Evolutionary conservation across 208 protist genomes (phyloP), one percentile per base, ranked within the genome.

Genomic region (Acanthamoeba quina): DNA sequence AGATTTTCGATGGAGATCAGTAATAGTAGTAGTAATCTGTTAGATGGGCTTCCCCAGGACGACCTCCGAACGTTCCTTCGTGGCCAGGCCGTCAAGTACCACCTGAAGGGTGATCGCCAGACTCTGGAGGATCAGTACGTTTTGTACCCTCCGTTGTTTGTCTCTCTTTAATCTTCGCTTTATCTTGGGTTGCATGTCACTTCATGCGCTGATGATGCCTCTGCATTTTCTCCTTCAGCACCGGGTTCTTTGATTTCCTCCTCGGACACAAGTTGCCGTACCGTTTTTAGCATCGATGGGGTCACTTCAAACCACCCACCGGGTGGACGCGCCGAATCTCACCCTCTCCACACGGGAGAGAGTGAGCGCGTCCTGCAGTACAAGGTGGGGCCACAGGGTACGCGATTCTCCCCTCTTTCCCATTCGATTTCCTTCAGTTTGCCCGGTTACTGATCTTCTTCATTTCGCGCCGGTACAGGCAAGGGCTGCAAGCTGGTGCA

Each of bases 401-500:
- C 24, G 34, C 54, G 5, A 31, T 88, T 26, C 31, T 88, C 52
- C 5, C 56, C 11, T 90, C 17, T 85, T 31, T 7, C 37, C 37
- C 37, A 41, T 26, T 21, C 31, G 19, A 56, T 34, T 44, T 29
- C 44, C 37, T 41, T 34, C n/a, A 24, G 24, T 85, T 49, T 60
- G 21, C 26, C n/a, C 41, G 37, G 31, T 90, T 66, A 90, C 49
- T 56, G 6, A 90, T 44, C 47, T 86, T 41, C 5, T n/a, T 24
- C 49, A 21, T 49, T 5, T 34, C 76, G 21, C 19, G 10, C 5
- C 5, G 4, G 37, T 41, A 41, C 82, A 90, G 82, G 58, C 10
- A 90, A 90, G 34, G 58, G 82, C 82, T 90, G 82, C 56, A 90
- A 90, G 58, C 82, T 90, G 49, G 82, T 90, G 21, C 82, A 70